These are phyloP conservation scores for Penicillium crystallinum DNA, from an alignment of 495 filamentous ascomycete genomes.

Conservation along the genomic window DNA sequence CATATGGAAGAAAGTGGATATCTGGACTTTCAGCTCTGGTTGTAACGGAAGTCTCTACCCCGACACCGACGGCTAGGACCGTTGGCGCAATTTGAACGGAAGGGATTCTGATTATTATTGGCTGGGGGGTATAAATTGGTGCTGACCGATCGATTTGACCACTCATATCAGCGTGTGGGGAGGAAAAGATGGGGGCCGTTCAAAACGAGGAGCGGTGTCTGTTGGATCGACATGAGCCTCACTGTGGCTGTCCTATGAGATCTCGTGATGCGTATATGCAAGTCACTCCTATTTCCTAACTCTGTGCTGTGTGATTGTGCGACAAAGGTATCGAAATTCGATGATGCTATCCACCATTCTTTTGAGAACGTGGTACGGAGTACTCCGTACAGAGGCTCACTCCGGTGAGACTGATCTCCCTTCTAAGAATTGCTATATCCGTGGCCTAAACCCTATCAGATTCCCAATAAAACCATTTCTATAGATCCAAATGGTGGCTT, in stretches of 20 bases:
- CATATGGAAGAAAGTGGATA: background rate
- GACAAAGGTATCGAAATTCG: background rate
- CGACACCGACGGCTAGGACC: constrained; percentile 28
- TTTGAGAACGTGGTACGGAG: background rate
- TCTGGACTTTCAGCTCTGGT: background rate
- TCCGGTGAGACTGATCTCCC: background rate
- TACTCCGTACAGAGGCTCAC: too few species aligned
- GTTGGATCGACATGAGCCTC: constrained; percentile 9
- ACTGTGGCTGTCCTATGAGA: background rate
- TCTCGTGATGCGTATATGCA: background rate
- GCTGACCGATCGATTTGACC: constrained; percentile 13
- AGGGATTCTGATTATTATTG: constrained; percentile 6
- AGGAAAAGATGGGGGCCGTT: background rate
- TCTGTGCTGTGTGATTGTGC: background rate
- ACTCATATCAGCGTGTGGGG: constrained; percentile 3
- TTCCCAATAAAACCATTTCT: background rate
- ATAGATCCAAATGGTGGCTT: constrained; percentile 1
- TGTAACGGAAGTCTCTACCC: background rate
- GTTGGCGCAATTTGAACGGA: constrained; percentile 6
- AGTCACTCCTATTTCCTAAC: background rate
- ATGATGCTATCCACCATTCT: too few species aligned
- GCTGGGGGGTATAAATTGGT: constrained; percentile 2
- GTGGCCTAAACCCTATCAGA: background rate
- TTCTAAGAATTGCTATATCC: background rate
- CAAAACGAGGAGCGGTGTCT: constrained; percentile 24